Evolutionary conservation across 2,329 filamentous ascomycete genomes (phyloP).

Genomic region (Atkinsonella hypoxylon): DNA sequence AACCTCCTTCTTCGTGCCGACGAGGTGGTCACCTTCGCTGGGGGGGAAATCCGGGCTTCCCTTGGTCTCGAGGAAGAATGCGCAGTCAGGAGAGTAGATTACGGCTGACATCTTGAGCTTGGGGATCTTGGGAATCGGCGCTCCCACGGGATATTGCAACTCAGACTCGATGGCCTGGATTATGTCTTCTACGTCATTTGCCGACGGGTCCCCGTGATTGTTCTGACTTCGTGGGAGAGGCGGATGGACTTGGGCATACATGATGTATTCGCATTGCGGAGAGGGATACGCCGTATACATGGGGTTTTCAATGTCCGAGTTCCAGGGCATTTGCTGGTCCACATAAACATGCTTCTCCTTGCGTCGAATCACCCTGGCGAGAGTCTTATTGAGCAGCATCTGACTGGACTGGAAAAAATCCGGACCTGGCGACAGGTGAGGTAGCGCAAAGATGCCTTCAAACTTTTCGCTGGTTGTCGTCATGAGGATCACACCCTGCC

Average conservation of each 20-base stretch:
- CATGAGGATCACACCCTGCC: slow-evolving; percentile 67
- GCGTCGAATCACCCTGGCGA: slow-evolving; percentile 53
- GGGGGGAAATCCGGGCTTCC: slow-evolving; percentile 45
- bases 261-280: slow-evolving; percentile 79
- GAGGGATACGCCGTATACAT: slow-evolving; percentile 43
- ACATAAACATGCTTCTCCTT: slow-evolving; percentile 44
- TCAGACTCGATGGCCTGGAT: slow-evolving; percentile 49
- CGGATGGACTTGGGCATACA: slow-evolving; percentile 70
- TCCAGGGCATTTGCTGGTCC: slow-evolving; percentile 62
- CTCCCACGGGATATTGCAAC: slow-evolving; percentile 48
- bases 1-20: slow-evolving; percentile 49
- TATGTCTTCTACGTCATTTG: slow-evolving; percentile 24
- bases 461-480: slow-evolving; percentile 91
- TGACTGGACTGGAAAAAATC: slow-evolving; percentile 47
- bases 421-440: slow-evolving; percentile 58
- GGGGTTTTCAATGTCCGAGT: slow-evolving; percentile 52
- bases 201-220: slow-evolving; percentile 14
- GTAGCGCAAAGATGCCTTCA: slow-evolving; percentile 78
- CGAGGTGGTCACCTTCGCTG: slow-evolving; percentile 41
- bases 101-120: slow-evolving; percentile 49
- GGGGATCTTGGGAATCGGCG: slow-evolving; percentile 42
- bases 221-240: slow-evolving; percentile 26
- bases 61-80: slow-evolving; percentile 52
- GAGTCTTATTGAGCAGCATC: slow-evolving; percentile 58
- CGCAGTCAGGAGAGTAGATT: slow-evolving; percentile 57